Base-by-base conservation (phyloP, 2,329 filamentous ascomycete genomes). In the Neonectria neomacrospora region DNA sequence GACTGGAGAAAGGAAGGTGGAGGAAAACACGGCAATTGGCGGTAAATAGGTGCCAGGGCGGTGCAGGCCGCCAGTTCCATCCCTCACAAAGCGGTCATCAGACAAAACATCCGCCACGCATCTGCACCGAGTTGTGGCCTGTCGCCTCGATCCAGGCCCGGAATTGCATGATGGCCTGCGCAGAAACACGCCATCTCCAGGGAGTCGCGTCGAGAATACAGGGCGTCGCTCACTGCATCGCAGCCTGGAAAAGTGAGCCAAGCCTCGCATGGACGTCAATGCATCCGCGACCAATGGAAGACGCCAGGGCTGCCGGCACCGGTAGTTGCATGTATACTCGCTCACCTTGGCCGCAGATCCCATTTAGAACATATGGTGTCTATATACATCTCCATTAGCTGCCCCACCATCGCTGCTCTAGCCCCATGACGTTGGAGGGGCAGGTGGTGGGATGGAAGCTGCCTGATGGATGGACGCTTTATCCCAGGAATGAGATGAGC, bases 401-500 rank as follows among this genome's bases (percentile, higher is more conserved):
- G 63, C 63, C 63, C 63, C 63, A 55, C 63, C 63, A 63, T 59
- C 41, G 39, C 28, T 30, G 20, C 11, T 28, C 58, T 20, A 52
- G 48, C 41, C 54, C 50, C 54, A 63, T 63, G 60, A 63, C 60
- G 60, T 63, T 63, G 60, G 60, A 63, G 60, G 60, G 60, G 61
- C 61, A 63, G 50, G 37, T n/a, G 50, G 32, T 11, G n/a, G n/a
- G n/a, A 45, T 12, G 30, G 22, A 58, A 54, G 55, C 52, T 60
- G 61, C 51, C 56, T 53, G 47, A 59, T 10, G 7, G 47, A 59
- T 10, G 7, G 28, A 47, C 56, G 28, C 30, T 22, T 39, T 57
- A 44, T 47, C 45, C 41, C 39, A 42, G 55, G 51, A 41, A 26
- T n/a, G 47, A 32, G 28, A 34, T 26, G 26, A 50, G 47, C 22